Conservation (phyloP, 345 rosid species). For the Eucalyptus polyanthemos region DNA sequence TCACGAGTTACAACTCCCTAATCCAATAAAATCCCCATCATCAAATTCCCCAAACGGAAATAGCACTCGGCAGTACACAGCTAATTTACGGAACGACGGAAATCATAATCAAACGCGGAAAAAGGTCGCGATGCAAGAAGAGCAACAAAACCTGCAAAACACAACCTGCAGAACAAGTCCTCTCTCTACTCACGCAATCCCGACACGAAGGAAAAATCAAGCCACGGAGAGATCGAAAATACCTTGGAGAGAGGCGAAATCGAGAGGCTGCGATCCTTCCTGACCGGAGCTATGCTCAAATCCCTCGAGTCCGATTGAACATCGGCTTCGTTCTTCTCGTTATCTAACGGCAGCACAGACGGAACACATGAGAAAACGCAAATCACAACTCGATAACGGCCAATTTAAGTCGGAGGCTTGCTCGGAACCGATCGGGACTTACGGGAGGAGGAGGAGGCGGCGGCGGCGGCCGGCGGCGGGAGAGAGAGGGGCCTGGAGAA, state of each 20-base stretch:
- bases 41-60: not conserved
- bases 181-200: not conserved
- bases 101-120: not conserved
- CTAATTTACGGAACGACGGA: not conserved
- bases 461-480: slow-evolving; percentile 15
- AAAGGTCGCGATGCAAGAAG: not conserved
- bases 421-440: not conserved
- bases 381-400: not conserved
- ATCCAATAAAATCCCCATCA: not conserved
- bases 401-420: not conserved
- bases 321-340: slow-evolving; percentile 42
- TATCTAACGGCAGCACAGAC: slow-evolving; percentile 11
- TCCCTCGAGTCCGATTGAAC: slow-evolving; percentile 36
- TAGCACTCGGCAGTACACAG: not conserved
- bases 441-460: slow-evolving; percentile 14
- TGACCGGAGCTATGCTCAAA: slow-evolving; percentile 46
- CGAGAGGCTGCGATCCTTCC: slow-evolving; percentile 20
- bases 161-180: not conserved
- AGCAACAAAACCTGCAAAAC: not conserved
- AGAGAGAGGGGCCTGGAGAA: slow-evolving; percentile 16
- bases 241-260: slow-evolving; percentile 44
- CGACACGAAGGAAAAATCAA: not conserved
- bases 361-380: not conserved
- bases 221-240: not conserved
- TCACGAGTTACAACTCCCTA: not conserved